phyloP scores from a whole-genome alignment of 2,329 filamentous ascomycete species.

The Colletotrichum limetticola region DNA sequence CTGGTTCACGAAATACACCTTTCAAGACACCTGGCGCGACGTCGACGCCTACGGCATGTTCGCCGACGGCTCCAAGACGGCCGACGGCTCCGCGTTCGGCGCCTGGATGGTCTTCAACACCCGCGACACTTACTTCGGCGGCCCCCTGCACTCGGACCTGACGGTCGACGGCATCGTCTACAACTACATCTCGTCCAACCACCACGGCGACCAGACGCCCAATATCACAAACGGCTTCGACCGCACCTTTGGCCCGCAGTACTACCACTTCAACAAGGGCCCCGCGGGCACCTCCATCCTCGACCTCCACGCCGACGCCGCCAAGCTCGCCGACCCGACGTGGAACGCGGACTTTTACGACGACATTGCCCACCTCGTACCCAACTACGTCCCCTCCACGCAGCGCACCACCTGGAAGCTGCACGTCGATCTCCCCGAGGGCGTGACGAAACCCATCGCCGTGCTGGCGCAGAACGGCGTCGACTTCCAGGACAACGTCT shows the following conservation, averaged over 20 bases:
- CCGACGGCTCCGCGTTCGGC: slow-evolving; percentile 62
- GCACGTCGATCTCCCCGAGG: slow-evolving; percentile 61
- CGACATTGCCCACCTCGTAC: slow-evolving; percentile 67
- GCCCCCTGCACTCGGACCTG: slow-evolving; percentile 68
- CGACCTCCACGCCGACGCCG: slow-evolving; percentile 64
- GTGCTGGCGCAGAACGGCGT: slow-evolving; percentile 61
- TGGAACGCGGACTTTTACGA: slow-evolving; percentile 74
- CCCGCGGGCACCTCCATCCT: slow-evolving; percentile 55
- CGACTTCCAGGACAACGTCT: slow-evolving; percentile 68
- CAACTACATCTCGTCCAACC: slow-evolving; percentile 68
- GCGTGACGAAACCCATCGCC: slow-evolving; percentile 60
- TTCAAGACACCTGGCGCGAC: slow-evolving; percentile 64
- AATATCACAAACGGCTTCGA: slow-evolving; percentile 72
- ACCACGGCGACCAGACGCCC: slow-evolving; percentile 68
- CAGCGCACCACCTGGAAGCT: slow-evolving; percentile 62
- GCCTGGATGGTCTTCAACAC: slow-evolving; percentile 72
- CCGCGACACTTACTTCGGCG: slow-evolving; percentile 67
- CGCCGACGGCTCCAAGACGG: slow-evolving; percentile 48
- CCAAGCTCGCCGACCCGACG: slow-evolving; percentile 57
- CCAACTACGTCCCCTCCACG: slow-evolving; percentile 66
- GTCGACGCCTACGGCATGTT: slow-evolving; percentile 64
- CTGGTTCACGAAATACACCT: slow-evolving; percentile 73
- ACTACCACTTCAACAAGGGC: slow-evolving; percentile 69
- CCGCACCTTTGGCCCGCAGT: slow-evolving; percentile 70
- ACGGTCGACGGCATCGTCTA: slow-evolving; percentile 71